phyloP scores from a whole-genome alignment of 371 early-diverging fungal species.

The Mucor sp. region DNA sequence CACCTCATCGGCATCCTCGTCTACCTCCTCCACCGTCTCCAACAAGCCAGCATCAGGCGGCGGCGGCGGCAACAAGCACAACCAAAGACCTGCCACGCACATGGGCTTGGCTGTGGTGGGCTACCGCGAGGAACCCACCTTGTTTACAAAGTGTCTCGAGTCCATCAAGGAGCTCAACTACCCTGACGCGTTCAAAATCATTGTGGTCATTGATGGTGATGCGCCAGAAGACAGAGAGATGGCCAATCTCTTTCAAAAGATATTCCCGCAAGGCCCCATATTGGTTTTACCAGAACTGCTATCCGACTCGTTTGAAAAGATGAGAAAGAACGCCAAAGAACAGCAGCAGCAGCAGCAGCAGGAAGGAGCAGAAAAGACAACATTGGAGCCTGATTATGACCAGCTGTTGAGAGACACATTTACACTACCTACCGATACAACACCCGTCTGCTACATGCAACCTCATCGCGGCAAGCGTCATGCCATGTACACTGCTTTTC shows the following conservation, averaged over 20 bases:
- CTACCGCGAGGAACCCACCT: constrained; percentile 62
- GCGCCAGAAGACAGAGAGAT: constrained; percentile 61
- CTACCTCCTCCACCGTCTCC: background rate
- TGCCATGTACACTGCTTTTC: constrained; percentile 71
- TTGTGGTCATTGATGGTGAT: constrained; percentile 66
- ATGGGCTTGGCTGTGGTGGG: constrained; percentile 60
- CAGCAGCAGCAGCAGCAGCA: constrained; percentile 11
- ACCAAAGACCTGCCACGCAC: constrained; percentile 20
- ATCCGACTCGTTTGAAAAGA: constrained; percentile 34
- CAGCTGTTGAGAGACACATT: constrained; percentile 15
- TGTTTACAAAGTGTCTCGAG: constrained; percentile 61
- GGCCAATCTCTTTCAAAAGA: constrained; percentile 58
- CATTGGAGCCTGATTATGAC: constrained; percentile 11
- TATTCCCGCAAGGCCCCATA: constrained; percentile 52
- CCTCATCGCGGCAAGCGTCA: constrained; percentile 66
- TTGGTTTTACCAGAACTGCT: constrained; percentile 50
- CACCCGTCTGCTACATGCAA: constrained; percentile 56
- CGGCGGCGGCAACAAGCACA: background rate
- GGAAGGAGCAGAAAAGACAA: background rate
- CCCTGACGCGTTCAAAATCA: constrained; percentile 53
- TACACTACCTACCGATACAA: constrained; percentile 41
- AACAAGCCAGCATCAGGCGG: constrained; percentile 11
- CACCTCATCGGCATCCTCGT: background rate
- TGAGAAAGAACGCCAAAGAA: constrained; percentile 14
- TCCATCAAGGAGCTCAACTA: constrained; percentile 54